Conservation (phyloP, 495 filamentous ascomycete species). For the Aspergillus kassunensis region DNA sequence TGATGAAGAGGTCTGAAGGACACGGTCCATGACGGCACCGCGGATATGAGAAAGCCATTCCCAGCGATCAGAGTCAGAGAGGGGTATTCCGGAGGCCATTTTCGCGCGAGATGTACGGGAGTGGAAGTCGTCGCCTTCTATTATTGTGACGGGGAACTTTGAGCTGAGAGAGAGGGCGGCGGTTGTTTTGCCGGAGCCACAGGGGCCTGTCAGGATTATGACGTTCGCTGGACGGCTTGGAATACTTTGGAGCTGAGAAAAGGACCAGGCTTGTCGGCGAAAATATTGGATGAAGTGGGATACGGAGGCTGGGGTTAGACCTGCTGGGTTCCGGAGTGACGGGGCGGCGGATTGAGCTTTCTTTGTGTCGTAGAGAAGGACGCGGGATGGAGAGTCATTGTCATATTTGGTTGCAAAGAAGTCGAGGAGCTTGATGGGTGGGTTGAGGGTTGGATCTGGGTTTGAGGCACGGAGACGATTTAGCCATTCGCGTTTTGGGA, state of each 20-base stretch:
- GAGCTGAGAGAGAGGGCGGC: conserved; percentile 15
- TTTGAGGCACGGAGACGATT: conserved; percentile 34
- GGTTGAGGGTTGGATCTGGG: conserved; percentile 33
- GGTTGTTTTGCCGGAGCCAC: conserved; percentile 24
- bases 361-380: conserved; percentile 25
- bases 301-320: conserved; percentile 10
- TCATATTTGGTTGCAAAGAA: conserved; percentile 44
- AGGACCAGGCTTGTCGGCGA: conserved; percentile 14
- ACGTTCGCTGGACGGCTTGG: conserved; percentile 7
- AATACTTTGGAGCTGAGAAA: no score
- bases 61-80: conserved; percentile 22
- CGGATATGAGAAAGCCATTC: conserved; percentile 26
- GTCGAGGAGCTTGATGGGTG: conserved; percentile 45
- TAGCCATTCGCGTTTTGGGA: conserved; percentile 45
- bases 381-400: conserved; percentile 22
- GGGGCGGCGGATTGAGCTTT: conserved; percentile 17
- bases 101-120: conserved; percentile 18
- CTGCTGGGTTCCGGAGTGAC: conserved; percentile 12
- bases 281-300: conserved; percentile 19
- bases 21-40: conserved; percentile 24
- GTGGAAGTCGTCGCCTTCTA: conserved; percentile 26
- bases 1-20: background rate
- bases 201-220: conserved; percentile 23
- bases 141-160: conserved; percentile 11
- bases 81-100: conserved; percentile 20